phyloP scores from a whole-genome alignment of 176 grass and related monocot species.

The Carex pumila region DNA sequence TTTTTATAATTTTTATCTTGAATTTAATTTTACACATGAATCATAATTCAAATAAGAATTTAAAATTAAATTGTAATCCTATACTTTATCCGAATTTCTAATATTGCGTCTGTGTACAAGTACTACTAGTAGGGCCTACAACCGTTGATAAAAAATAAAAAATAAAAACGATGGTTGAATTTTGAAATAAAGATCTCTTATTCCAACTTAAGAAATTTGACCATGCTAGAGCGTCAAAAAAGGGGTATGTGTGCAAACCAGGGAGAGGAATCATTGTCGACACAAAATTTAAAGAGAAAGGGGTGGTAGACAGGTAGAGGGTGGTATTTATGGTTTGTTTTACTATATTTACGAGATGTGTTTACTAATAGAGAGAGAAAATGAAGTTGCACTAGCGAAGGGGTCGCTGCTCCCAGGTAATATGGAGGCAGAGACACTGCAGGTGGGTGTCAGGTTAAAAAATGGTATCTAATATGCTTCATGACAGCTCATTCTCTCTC shows the following conservation, averaged over 20 bases:
- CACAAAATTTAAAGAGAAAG: not conserved
- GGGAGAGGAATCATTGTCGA: not conserved
- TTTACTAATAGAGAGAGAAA: not conserved
- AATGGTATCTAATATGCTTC: slow-evolving; percentile 1
- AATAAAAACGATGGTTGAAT: too few species aligned
- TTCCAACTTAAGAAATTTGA: too few species aligned
- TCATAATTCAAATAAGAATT: too few species aligned
- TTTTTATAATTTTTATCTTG: too few species aligned
- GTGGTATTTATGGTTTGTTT: not conserved
- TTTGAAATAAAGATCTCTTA: too few species aligned
- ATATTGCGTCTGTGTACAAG: too few species aligned
- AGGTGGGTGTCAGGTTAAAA: slow-evolving; percentile 20
- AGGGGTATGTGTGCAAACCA: not conserved
- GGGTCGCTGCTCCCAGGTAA: not conserved
- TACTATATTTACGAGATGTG: not conserved
- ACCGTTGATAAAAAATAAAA: too few species aligned
- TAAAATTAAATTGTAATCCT: too few species aligned
- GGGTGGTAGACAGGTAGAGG: not conserved
- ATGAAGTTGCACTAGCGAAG: not conserved
- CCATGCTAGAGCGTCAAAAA: too few species aligned
- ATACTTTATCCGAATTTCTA: too few species aligned
- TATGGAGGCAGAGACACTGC: not conserved
- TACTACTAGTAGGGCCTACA: too few species aligned
- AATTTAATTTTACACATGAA: too few species aligned
- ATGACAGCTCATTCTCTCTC: slow-evolving; percentile 17